Percentiles rank a stretch among this genome's conserved stretches.
These are phyloP conservation scores for Aureobasidium uvarum DNA, from an alignment of 2,329 filamentous ascomycete genomes.

Conservation along the genomic window DNA sequence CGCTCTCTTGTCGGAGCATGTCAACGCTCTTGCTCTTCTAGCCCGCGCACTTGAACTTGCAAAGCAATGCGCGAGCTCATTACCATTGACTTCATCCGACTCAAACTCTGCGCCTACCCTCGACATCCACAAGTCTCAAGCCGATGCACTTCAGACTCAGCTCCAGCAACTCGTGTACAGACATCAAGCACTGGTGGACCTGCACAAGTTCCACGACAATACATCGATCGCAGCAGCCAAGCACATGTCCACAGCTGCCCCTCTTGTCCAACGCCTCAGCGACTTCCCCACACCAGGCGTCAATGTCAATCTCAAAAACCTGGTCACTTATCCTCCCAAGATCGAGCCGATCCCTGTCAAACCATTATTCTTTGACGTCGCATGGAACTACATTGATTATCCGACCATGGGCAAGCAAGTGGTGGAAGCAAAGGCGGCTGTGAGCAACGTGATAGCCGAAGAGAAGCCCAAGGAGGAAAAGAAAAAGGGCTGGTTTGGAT, in stretches of 20 bases:
- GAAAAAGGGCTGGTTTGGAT: slow-evolving; percentile 54
- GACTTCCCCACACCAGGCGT: slow-evolving; percentile 67
- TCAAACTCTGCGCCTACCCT: slow-evolving; percentile 61
- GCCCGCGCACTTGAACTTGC: slow-evolving; percentile 67
- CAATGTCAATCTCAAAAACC: slow-evolving; percentile 67
- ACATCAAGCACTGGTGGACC: slow-evolving; percentile 80
- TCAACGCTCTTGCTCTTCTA: slow-evolving; percentile 82
- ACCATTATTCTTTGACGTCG: slow-evolving; percentile 91
- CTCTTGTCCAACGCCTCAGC: slow-evolving; percentile 71
- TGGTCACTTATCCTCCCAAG: slow-evolving; percentile 85
- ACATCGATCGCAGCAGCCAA: slow-evolving; percentile 49
- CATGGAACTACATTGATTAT: slow-evolving; percentile 97
- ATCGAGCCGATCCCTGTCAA: slow-evolving; percentile 84
- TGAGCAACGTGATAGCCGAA: slow-evolving; percentile 33
- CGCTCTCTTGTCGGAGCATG: slow-evolving; percentile 65
- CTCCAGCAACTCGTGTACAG: slow-evolving; percentile 73
- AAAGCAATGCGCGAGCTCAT: slow-evolving; percentile 51
- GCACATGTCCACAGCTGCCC: slow-evolving; percentile 48
- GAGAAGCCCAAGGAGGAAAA: slow-evolving; percentile 40
- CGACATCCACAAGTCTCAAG: slow-evolving; percentile 60
- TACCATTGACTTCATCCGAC: slow-evolving; percentile 43
- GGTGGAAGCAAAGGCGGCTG: slow-evolving; percentile 31
- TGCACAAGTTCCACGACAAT: slow-evolving; percentile 62
- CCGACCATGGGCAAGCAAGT: slow-evolving; percentile 57
- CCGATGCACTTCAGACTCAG: slow-evolving; percentile 58